Base-by-base conservation (phyloP, 2,329 filamentous ascomycete species). In the Coniochaeta ligniaria region DNA sequence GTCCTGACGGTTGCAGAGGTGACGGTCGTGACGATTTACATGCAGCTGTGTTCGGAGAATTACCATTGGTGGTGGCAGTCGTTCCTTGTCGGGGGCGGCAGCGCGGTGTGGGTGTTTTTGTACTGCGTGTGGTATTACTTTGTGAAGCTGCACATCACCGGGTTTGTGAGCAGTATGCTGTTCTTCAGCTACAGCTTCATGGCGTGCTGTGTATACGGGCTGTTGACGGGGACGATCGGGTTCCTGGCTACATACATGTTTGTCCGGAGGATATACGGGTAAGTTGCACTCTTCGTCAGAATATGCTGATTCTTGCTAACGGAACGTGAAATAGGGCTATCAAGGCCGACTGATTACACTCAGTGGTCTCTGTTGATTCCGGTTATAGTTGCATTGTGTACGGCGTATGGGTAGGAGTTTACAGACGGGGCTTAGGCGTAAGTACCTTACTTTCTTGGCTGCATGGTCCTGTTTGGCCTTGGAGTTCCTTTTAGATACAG, bases 51-150 rank as follows among this genome's bases (percentile, higher is more conserved):
- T 75, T 81, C 85, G 1, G 92, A 96, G 81, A 92, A 96, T 73
- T 89, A 95, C 74, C 84, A 91, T 72, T 96, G 92, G 92, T 95
- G 90, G 90, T 96, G 91, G 91, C 89, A 91, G 72, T 91, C 89
- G 58, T 95, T 96, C 76, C 75, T 91, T 57, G 84, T 92, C 9
- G 92, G 92, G 52, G 89, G 88, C 56, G 85, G 87, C 66, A 91
- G 87, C 66, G 84, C 89, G 7, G 73, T 91, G 62, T 96, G 91
- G 91, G 84, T 96, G 41, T 95, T 94, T 71, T 72, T 84, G 41
- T 96, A 95, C 76, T 91, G 89, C 72, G 78, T 88, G 57, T 96
- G 90, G 87, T 96, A 94, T 76, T 96, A 91, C 74, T 82, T 86
- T 67, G 86, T 85, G 65, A 91, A 90, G 73, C 80, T 96, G 60